A percentile compares a stretch with the other conserved stretches of the same genome.
Evolutionary conservation across 306 rosid species (phyloP).

Genomic region (Pyrus pyrifolia): DNA sequence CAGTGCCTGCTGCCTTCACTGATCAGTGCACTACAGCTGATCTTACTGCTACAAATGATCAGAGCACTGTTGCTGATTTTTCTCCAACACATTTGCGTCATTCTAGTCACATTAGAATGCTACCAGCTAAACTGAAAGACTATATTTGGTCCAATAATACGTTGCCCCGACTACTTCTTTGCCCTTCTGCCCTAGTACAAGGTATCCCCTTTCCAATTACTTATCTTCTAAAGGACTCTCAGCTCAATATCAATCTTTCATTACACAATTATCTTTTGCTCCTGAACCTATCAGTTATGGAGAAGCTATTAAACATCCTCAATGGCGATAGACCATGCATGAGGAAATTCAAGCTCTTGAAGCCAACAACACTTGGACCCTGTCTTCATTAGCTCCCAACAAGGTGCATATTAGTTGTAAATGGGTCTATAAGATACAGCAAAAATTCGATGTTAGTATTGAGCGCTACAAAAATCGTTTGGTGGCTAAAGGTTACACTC

Average conservation of each 20-base stretch:
- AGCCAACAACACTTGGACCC: neutral
- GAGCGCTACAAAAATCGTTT: too few species aligned
- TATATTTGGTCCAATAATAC: neutral
- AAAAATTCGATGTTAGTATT: neutral
- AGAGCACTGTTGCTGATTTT: too few species aligned
- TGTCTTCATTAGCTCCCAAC: neutral
- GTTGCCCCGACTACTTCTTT: neutral
- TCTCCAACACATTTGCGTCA: too few species aligned
- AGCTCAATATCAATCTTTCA: neutral
- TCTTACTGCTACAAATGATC: too few species aligned
- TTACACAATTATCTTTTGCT: neutral
- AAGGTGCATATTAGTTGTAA: neutral
- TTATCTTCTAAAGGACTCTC: neutral
- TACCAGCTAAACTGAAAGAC: too few species aligned
- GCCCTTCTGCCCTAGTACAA: neutral
- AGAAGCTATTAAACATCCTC: neutral
- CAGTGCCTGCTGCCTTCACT: too few species aligned
- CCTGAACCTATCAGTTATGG: neutral
- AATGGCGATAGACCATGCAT: neutral
- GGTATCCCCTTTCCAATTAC: neutral
- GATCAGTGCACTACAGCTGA: too few species aligned
- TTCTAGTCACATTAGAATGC: too few species aligned
- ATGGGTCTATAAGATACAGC: neutral
- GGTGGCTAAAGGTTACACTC: too few species aligned
- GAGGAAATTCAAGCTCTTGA: neutral